Base-by-base conservation (phyloP, 208 protist genomes). In the Acanthamoeba lugdunensis region DNA sequence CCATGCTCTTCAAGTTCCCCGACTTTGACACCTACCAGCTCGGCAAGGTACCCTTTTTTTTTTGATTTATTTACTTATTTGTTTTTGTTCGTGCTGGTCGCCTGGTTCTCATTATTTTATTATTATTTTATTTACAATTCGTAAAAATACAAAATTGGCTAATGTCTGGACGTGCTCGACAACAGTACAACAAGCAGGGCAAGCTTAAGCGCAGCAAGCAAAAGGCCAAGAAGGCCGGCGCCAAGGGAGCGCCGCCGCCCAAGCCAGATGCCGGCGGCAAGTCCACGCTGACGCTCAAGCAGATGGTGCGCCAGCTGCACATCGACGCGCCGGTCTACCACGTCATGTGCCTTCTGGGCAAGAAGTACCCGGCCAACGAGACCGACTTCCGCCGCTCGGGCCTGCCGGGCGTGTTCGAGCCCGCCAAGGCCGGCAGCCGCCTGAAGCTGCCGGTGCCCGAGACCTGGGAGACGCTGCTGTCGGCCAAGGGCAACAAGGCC, bases 401-500 rank as follows among this genome's bases (percentile, higher is more conserved):
- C 18, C 93, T 96, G 33, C 85, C 61, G n/a, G 94, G 96, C 84
- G 84, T 91, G n/a, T 99, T 98, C 87, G 97, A 98, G 61, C 73
- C 95, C 0, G 61, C 94, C 14, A 87, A 95, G 14, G 96, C 97
- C 23, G 98, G 98, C 67, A 96, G 94, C 85, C 97, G 98, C 33
- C 99, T 99, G 98, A 97, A 81, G 50, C 93, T 99, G 77, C 96
- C 96, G 4, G 94, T 97, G 2, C 97, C 98, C 45, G 95, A 96
- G 63, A 98, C 98, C 9, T 99, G 98, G 98, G 98, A 99, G 84
- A 98, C 97, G 11, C 94, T 96, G 58, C 79, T 98, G 2, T 96
- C 98, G 4, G 95, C 95, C n/a, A 92, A 96, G 67, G 98, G 98
- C 75, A 99, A 99, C 95, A 97, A 61, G 3, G 96, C 96, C 14